Conservation (phyloP, 169 alveolate genomes). For the Plasmodium fragile region DNA sequence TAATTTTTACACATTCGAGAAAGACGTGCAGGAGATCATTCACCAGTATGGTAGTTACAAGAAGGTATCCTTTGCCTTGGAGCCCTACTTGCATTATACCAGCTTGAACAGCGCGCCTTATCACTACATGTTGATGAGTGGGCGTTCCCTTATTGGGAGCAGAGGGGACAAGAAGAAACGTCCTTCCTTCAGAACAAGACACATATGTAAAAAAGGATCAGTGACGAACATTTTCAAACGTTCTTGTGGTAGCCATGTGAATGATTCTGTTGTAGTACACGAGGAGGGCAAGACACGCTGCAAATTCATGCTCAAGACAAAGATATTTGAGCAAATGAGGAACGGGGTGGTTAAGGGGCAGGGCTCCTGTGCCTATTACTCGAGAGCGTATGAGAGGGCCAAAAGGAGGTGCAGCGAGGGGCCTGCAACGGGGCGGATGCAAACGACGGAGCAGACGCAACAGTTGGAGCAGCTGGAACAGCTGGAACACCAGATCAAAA, state of each 20-base stretch:
- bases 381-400: neutral
- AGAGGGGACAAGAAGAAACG: neutral
- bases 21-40: neutral
- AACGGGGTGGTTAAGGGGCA: neutral
- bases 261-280: neutral
- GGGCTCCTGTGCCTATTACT: neutral
- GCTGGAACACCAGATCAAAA: neutral
- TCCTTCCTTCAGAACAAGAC: neutral
- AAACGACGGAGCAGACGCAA: neutral
- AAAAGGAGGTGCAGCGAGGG: neutral
- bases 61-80: constrained; percentile 5
- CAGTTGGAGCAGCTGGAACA: neutral
- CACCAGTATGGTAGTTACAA: neutral
- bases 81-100: neutral
- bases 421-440: neutral
- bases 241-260: neutral
- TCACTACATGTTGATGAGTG: constrained; percentile 17
- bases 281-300: neutral
- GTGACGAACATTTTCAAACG: neutral
- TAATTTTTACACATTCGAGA: constrained; percentile 1
- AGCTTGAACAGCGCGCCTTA: neutral
- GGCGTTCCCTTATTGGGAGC: neutral
- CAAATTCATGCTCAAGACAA: neutral
- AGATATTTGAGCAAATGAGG: neutral
- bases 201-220: neutral